Percentiles rank a stretch among this genome's conserved stretches.
Conservation (phyloP, 75 land plant species). For the Isoetes taiwanensis region DNA sequence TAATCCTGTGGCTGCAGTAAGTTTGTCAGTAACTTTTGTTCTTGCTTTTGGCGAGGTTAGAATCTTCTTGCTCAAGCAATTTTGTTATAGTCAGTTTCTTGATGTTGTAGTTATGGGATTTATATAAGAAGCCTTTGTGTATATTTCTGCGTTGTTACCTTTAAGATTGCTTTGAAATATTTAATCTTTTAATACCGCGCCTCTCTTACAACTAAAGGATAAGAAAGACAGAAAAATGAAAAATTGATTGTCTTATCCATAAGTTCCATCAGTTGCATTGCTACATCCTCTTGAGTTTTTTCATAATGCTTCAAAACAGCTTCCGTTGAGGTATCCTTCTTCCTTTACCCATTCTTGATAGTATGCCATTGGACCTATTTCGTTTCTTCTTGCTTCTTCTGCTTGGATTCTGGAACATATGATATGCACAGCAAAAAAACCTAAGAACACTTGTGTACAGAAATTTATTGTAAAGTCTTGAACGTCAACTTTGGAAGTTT, state of each 20-base stretch:
- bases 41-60: slow-evolving; percentile 42
- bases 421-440: neutral
- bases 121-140: too few relatives aligned
- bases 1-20: slow-evolving; percentile 20
- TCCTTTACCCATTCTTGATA: slow-evolving; percentile 91
- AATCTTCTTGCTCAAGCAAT: too few relatives aligned
- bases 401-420: slow-evolving; percentile 38
- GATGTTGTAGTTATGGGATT: too few relatives aligned
- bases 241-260: too few relatives aligned
- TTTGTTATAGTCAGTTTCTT: too few relatives aligned
- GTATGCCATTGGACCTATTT: slow-evolving; percentile 71
- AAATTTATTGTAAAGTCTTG: too few relatives aligned
- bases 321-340: slow-evolving; percentile 69
- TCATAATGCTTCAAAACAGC: slow-evolving; percentile 71
- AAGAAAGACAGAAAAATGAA: too few relatives aligned
- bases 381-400: slow-evolving; percentile 49
- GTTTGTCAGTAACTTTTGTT: slow-evolving; percentile 29
- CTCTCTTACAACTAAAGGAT: too few relatives aligned
- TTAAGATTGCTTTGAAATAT: too few relatives aligned
- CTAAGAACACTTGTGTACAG: neutral
- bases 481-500: too few relatives aligned
- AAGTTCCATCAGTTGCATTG: slow-evolving; percentile 52
- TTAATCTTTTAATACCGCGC: too few relatives aligned
- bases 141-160: too few relatives aligned
- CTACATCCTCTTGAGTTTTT: slow-evolving; percentile 79